A percentile compares a stretch with the other conserved stretches of the same genome.
Evolutionary conservation across 2,329 filamentous ascomycete genomes (phyloP).

Genomic region (Epichloe elymi): DNA sequence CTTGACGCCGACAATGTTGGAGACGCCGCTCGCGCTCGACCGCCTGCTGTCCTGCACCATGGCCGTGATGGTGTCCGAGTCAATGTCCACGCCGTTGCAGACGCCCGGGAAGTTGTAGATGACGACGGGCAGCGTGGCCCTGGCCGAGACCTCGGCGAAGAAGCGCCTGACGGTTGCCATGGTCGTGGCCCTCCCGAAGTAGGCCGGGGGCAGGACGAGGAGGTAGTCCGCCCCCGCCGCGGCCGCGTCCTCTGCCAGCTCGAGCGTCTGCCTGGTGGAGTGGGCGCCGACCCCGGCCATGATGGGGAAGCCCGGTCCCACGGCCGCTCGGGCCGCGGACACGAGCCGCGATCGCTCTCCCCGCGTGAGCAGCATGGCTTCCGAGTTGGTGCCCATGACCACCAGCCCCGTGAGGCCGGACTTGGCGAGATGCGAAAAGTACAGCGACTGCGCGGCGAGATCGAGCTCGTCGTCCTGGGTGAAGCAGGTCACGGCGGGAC

Average conservation of each 20-base stretch:
- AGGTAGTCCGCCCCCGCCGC: conserved; percentile 13
- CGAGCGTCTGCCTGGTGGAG: conserved; percentile 49
- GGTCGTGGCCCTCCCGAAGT: conserved; percentile 28
- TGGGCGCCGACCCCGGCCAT: conserved; percentile 58
- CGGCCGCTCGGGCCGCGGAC: conserved; percentile 51
- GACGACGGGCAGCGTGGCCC: conserved; percentile 47
- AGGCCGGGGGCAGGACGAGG: conserved; percentile 7
- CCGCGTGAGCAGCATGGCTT: conserved; percentile 44
- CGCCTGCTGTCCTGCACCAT: conserved; percentile 13
- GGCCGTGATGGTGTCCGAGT: conserved; percentile 46
- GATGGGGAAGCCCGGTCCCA: conserved; percentile 77
- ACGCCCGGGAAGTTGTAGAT: conserved; percentile 65
- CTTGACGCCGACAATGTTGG: conserved; percentile 58
- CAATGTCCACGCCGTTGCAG: conserved; percentile 52
- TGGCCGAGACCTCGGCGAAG: conserved; percentile 34
- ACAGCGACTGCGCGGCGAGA: conserved; percentile 32
- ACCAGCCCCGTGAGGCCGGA: conserved; percentile 38
- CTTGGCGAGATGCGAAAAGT: conserved; percentile 36
- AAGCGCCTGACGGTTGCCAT: conserved; percentile 22
- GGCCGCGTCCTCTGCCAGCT: conserved; percentile 44
- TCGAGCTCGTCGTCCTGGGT: conserved; percentile 34
- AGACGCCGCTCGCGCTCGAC: conserved; percentile 10
- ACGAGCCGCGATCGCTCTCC: conserved; percentile 46
- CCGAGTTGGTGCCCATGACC: conserved; percentile 41
- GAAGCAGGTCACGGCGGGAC: conserved; percentile 42